Evolutionary conservation across 768 basidiomycete species (phyloP).

Genomic region (Antrodiella citrinella): DNA sequence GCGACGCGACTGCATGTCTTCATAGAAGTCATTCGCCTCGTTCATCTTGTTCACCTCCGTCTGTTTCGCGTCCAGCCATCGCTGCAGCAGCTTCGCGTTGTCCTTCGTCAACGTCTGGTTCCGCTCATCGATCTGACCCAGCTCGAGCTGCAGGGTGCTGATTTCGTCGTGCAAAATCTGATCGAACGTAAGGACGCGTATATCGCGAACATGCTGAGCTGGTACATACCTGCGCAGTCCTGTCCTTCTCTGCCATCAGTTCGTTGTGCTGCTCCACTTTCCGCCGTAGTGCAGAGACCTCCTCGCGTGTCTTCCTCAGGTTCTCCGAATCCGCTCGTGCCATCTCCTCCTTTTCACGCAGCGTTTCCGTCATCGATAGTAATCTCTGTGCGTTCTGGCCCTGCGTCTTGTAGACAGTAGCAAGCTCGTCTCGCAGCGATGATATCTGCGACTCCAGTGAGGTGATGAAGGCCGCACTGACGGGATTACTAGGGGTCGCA

Average conservation of each 20-base stretch:
- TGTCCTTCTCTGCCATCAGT: conserved; percentile 82
- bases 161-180: conserved; percentile 95
- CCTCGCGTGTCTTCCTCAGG: conserved; percentile 68
- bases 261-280: conserved; percentile 82
- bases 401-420: conserved; percentile 92
- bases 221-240: conserved; percentile 69
- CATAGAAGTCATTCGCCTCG: conserved; percentile 84
- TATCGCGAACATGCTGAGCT: not conserved
- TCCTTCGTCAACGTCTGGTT: conserved; percentile 84
- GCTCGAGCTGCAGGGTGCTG: conserved; percentile 83
- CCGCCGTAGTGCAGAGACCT: conserved; percentile 56
- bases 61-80: conserved; percentile 96
- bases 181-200: conserved; percentile 5
- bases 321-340: conserved; percentile 76
- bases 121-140: conserved; percentile 81
- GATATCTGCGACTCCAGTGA: conserved; percentile 95
- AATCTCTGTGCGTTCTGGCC: conserved; percentile 92
- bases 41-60: conserved; percentile 92
- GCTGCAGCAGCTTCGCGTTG: conserved; percentile 90
- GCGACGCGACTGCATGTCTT: conserved; percentile 73
- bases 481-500: conserved; percentile 53
- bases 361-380: conserved; percentile 88
- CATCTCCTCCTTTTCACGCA: conserved; percentile 88
- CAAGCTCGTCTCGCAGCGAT: conserved; percentile 83
- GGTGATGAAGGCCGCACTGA: conserved; percentile 79